Evolutionary conservation across 2,329 filamentous ascomycete genomes (phyloP).

Genomic region (Chrysoporthe cubensis): DNA sequence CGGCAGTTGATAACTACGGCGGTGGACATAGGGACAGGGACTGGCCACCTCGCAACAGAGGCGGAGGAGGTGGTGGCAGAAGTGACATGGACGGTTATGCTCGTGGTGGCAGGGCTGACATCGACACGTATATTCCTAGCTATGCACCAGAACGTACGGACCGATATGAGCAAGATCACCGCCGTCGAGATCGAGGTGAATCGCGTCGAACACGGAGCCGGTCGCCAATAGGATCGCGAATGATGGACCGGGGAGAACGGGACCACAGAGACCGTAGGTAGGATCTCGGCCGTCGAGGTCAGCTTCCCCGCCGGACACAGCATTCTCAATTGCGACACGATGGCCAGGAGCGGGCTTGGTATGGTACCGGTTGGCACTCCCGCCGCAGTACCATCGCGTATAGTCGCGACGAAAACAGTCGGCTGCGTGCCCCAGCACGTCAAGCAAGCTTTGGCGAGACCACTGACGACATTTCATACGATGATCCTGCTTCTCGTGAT

Average conservation of each 20-base stretch:
- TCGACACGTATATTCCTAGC: conserved; percentile 56
- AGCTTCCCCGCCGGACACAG: conserved; percentile 42
- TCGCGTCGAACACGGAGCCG: conserved; percentile 24
- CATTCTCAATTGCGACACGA: conserved; percentile 38
- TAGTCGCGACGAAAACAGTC: conserved; percentile 33
- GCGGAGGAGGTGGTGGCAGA: conserved; percentile 45
- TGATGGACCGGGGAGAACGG: conserved; percentile 25
- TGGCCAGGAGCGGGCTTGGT: conserved; percentile 40
- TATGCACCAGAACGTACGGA: conserved; percentile 47
- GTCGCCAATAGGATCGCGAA: conserved; percentile 20
- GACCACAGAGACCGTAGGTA: conserved; percentile 36
- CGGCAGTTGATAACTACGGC: conserved; percentile 43
- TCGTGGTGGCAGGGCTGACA: conserved; percentile 35
- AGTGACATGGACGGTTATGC: conserved; percentile 28
- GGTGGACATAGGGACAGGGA: conserved; percentile 37
- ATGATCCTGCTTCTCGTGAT: neutral
- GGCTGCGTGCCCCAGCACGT: neutral
- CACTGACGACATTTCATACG: neutral
- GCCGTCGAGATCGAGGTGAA: conserved; percentile 25
- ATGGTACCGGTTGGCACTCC: conserved; percentile 38
- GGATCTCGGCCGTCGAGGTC: conserved; percentile 37
- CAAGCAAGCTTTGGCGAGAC: neutral
- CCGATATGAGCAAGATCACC: conserved; percentile 39
- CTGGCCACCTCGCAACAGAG: conserved; percentile 29
- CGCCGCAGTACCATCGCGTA: conserved; percentile 37